Evolutionary conservation across 2,329 filamentous ascomycete species (phyloP).

Genomic region (Fusarium euwallaceae): DNA sequence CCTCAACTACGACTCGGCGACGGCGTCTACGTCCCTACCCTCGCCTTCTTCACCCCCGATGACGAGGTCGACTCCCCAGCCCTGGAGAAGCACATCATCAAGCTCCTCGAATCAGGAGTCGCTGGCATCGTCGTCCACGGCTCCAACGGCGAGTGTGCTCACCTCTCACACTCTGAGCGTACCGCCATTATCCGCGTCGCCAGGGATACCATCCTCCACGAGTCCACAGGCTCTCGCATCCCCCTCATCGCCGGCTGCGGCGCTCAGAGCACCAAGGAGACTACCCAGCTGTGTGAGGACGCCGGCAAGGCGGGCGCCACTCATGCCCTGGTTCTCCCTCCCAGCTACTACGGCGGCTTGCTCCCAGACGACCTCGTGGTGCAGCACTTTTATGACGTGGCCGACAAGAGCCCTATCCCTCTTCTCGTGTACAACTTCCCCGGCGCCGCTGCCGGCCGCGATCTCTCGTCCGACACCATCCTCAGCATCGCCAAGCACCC

Average conservation of each 20-base stretch:
- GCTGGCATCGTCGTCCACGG: constrained; percentile 83
- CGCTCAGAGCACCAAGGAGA: constrained; percentile 80
- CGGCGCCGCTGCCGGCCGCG: constrained; percentile 70
- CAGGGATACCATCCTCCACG: constrained; percentile 45
- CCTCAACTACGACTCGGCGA: constrained; percentile 42
- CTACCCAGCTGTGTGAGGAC: constrained; percentile 77
- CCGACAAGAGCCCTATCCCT: constrained; percentile 70
- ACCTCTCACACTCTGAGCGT: constrained; percentile 79
- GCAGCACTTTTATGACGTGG: constrained; percentile 74
- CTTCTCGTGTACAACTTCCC: constrained; percentile 77
- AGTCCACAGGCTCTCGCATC: constrained; percentile 36
- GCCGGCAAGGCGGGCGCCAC: constrained; percentile 79
- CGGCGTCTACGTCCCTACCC: constrained; percentile 55
- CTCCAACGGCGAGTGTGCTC: constrained; percentile 87
- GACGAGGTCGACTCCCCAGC: constrained; percentile 51
- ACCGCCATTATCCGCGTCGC: constrained; percentile 74
- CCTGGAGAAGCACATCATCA: constrained; percentile 52
- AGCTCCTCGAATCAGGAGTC: constrained; percentile 75
- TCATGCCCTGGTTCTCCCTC: constrained; percentile 81
- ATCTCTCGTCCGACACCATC: constrained; percentile 72
- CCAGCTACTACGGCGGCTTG: constrained; percentile 81
- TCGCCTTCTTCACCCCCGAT: constrained; percentile 53
- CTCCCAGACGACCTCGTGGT: constrained; percentile 65
- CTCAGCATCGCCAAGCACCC: constrained; percentile 64
- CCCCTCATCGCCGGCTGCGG: constrained; percentile 81